Evolutionary conservation across 441 rosid species (phyloP).

Genomic region (Adansonia grandidieri): DNA sequence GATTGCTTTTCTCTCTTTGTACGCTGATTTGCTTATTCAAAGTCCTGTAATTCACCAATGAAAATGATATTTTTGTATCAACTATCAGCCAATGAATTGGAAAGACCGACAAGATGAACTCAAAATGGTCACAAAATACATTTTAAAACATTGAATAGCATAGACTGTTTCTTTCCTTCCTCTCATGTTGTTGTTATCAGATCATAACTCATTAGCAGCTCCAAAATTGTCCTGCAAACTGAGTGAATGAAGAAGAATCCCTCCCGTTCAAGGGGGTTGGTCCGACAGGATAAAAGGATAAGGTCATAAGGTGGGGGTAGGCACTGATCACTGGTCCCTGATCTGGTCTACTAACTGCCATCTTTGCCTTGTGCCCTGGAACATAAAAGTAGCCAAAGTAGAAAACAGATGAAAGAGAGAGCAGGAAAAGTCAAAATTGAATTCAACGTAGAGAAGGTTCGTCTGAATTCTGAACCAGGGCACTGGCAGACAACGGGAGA

Average conservation of each 20-base stretch:
- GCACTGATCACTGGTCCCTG: background rate
- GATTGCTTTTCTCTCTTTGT: no score
- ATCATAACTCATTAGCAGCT: background rate
- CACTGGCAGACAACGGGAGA: background rate
- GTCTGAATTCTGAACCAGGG: background rate
- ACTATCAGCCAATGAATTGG: background rate
- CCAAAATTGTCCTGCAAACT: background rate
- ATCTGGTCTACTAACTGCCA: background rate
- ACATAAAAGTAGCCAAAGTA: background rate
- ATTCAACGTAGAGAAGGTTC: constrained; percentile 17
- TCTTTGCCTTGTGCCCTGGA: no score
- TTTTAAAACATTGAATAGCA: background rate
- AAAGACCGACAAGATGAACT: background rate
- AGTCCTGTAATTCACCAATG: background rate
- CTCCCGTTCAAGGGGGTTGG: constrained; percentile 12
- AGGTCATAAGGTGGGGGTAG: constrained; percentile 23
- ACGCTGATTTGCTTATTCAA: background rate
- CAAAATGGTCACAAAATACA: background rate
- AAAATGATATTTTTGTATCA: background rate
- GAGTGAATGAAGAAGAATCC: constrained; percentile 23
- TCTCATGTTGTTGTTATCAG: constrained; percentile 8
- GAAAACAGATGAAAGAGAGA: no score
- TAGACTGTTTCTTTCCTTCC: background rate
- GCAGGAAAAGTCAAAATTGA: background rate
- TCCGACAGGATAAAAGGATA: constrained; percentile 44